phyloP scores from a whole-genome alignment of 129 eudicot species.

The Glebionis coronaria region DNA sequence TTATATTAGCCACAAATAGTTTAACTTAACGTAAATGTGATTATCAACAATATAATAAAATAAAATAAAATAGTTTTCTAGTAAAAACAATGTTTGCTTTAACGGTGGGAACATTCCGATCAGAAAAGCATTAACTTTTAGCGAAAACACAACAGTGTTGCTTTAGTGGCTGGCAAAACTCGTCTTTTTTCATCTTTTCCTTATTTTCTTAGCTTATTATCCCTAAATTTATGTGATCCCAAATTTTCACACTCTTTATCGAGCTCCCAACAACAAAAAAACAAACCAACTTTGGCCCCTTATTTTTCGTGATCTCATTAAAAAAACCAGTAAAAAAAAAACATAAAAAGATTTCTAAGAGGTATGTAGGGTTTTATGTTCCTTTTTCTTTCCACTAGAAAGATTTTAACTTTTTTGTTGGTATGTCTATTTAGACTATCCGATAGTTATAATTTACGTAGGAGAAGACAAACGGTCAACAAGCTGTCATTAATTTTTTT shows the following conservation, averaged over 20 bases:
- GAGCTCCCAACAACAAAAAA: constrained; percentile 14
- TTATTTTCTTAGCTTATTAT: constrained; percentile 4
- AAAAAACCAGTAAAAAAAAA: constrained; percentile 1
- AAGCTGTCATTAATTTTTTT: too few relatives aligned
- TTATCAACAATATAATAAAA: too few relatives aligned
- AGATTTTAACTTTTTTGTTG: constrained; percentile 17
- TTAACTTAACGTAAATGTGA: too few relatives aligned
- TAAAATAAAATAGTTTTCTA: too few relatives aligned
- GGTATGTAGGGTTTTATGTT: constrained; percentile 16
- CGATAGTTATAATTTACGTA: too few relatives aligned
- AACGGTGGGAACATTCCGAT: constrained; percentile 45
- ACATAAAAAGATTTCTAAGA: constrained; percentile 1
- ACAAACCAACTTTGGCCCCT: not conserved
- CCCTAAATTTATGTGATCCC: constrained; percentile 32
- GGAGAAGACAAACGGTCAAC: too few relatives aligned
- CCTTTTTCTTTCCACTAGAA: constrained; percentile 17
- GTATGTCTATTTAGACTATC: too few relatives aligned
- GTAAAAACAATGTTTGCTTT: constrained; percentile 8
- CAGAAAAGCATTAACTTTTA: constrained; percentile 41
- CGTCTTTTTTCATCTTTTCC: constrained; percentile 7
- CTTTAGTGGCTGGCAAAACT: constrained; percentile 75
- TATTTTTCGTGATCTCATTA: not conserved
- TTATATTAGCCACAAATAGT: too few relatives aligned
- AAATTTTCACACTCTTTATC: constrained; percentile 17
- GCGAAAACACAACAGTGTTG: constrained; percentile 65